These are phyloP conservation scores for Osmanthus fragrans DNA, from an alignment of 257 asterid genomes.

Conservation along the genomic window DNA sequence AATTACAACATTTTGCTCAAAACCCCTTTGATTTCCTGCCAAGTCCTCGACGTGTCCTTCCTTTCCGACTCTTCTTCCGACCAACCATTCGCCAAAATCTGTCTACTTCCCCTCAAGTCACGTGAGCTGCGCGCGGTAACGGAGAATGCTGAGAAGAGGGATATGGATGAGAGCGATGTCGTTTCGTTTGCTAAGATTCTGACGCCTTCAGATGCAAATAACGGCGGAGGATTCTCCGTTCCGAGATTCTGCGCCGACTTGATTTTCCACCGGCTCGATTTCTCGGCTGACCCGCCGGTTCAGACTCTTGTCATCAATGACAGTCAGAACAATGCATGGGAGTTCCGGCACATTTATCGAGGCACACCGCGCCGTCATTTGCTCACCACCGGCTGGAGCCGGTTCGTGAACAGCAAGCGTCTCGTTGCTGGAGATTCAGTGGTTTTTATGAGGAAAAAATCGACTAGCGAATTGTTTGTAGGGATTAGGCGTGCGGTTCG, in stretches of 20 bases:
- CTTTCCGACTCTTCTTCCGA: constrained; percentile 45
- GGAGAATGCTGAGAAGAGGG: not conserved
- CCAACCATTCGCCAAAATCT: constrained; percentile 33
- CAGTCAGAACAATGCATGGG: constrained; percentile 32
- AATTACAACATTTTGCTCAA: constrained; percentile 1
- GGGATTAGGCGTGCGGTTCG: constrained; percentile 44
- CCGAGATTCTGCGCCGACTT: constrained; percentile 67
- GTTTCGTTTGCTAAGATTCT: constrained; percentile 48
- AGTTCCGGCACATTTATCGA: constrained; percentile 64
- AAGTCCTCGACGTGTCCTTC: constrained; percentile 40
- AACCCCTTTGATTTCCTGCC: constrained; percentile 40
- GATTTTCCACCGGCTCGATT: constrained; percentile 52
- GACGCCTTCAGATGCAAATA: constrained; percentile 71
- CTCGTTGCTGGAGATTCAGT: constrained; percentile 63
- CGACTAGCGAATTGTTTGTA: constrained; percentile 40
- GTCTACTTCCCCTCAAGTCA: constrained; percentile 35
- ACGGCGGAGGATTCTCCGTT: constrained; percentile 74
- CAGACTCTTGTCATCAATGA: constrained; percentile 48
- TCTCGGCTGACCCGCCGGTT: constrained; percentile 48
- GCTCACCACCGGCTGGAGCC: constrained; percentile 76
- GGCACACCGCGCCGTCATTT: constrained; percentile 79
- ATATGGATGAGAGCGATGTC: constrained; percentile 26
- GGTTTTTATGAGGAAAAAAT: constrained; percentile 43
- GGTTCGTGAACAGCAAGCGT: constrained; percentile 55
- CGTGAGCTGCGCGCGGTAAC: not conserved